Percentiles rank a stretch among this genome's conserved stretches.
Conservation (phyloP, 1,139 yeast genomes). For the Hemisphaericaspora subhashii region DNA sequence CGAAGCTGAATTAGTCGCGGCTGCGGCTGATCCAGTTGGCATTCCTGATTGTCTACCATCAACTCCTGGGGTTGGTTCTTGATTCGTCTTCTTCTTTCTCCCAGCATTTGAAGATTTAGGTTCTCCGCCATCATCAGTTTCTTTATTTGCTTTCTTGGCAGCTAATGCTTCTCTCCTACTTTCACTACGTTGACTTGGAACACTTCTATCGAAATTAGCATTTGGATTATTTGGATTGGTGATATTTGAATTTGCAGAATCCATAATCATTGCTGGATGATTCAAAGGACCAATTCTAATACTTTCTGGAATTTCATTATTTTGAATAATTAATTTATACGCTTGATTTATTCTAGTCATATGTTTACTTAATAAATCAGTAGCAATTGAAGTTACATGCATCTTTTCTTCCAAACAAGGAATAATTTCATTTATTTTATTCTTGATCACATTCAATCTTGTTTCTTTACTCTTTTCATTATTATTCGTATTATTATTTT, state of each 20-base stretch:
- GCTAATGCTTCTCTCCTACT: constrained; percentile 90
- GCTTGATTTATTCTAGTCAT: constrained; percentile 76
- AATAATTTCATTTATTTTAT: constrained; percentile 65
- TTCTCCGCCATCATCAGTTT: constrained; percentile 12
- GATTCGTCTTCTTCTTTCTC: constrained; percentile 27
- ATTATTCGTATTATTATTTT: constrained; percentile 4
- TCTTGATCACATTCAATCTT: constrained; percentile 37
- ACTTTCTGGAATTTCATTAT: constrained; percentile 72
- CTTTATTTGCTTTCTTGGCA: constrained; percentile 65
- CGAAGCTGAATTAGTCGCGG: constrained; percentile 3
- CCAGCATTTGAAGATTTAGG: constrained; percentile 9
- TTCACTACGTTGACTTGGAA: constrained; percentile 75
- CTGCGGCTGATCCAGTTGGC: background rate
- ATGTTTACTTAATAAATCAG: constrained; percentile 72
- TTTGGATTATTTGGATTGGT: constrained; percentile 2
- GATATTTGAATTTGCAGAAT: constrained; percentile 39
- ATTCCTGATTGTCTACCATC: constrained; percentile 1
- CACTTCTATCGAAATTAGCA: constrained; percentile 45
- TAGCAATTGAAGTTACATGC: constrained; percentile 94
- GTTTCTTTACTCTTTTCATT: constrained; percentile 23
- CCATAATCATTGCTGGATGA: constrained; percentile 84
- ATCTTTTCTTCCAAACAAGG: constrained; percentile 96
- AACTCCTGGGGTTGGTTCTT: constrained; percentile 18
- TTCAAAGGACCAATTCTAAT: constrained; percentile 70
- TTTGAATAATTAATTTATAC: constrained; percentile 65